Conservation (phyloP, 2,329 filamentous ascomycete species). For the Penicillium hordei region DNA sequence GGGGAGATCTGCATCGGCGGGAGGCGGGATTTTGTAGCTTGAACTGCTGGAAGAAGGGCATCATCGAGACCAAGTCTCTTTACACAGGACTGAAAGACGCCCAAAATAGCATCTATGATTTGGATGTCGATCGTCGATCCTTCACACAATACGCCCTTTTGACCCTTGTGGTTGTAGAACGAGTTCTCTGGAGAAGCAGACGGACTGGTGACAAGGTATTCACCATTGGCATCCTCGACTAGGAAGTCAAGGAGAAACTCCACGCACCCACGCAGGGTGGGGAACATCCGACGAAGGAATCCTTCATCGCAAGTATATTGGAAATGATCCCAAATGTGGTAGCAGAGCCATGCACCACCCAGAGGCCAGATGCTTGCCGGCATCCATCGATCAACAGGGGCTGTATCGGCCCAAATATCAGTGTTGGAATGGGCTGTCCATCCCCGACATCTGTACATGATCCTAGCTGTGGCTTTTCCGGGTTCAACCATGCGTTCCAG, state of each 20-base stretch:
- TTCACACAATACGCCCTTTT: conserved; percentile 33
- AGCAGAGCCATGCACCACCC: conserved; percentile 60
- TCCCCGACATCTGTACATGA: conserved; percentile 56
- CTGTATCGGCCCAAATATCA: conserved; percentile 60
- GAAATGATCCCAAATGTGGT: conserved; percentile 59
- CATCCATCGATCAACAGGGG: conserved; percentile 48
- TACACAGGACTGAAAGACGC: conserved; percentile 26
- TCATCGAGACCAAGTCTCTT: conserved; percentile 13
- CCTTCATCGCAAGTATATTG: conserved; percentile 46
- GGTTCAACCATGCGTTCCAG: conserved; percentile 37
- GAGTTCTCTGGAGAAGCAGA: conserved; percentile 34
- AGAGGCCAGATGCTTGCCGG: conserved; percentile 45
- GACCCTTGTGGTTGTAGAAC: conserved; percentile 26
- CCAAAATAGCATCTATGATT: conserved; percentile 44
- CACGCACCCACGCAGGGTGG: conserved; percentile 29
- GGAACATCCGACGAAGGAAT: conserved; percentile 26
- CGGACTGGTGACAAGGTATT: conserved; percentile 29
- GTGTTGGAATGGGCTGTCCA: conserved; percentile 60
- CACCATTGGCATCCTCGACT: conserved; percentile 22
- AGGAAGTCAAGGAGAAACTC: conserved; percentile 34
- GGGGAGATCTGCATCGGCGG: conserved; percentile 25
- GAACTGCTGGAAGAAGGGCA: conserved; percentile 18
- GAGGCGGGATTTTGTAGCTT: conserved; percentile 15
- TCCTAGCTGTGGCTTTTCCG: conserved; percentile 53
- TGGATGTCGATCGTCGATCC: conserved; percentile 51